A percentile compares a stretch with the other conserved stretches of the same genome.
These are phyloP conservation scores for Alternaria triticina DNA, from an alignment of 2,329 filamentous ascomycete genomes.

Conservation along the genomic window DNA sequence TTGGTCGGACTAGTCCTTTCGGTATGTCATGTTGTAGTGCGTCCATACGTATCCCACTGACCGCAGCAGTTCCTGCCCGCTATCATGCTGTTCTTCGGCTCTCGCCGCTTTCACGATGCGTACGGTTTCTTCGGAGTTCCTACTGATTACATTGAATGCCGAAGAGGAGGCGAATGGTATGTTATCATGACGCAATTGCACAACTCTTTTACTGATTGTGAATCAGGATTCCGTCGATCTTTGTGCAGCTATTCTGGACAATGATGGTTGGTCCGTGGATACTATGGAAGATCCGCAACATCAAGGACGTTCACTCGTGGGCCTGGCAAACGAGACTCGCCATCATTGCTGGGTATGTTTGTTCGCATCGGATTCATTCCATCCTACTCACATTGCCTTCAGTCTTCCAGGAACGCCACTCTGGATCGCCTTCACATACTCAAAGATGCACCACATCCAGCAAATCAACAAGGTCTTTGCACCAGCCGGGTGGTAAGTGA, in stretches of 20 bases:
- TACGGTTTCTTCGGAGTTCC: constrained; percentile 62
- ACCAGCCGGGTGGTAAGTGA: constrained; percentile 45
- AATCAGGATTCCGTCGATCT: constrained; percentile 44
- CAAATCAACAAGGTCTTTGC: constrained; percentile 41
- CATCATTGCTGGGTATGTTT: constrained; percentile 44
- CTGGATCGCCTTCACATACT: constrained; percentile 48
- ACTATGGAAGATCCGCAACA: constrained; percentile 46
- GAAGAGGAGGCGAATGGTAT: constrained; percentile 70
- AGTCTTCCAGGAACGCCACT: constrained; percentile 47
- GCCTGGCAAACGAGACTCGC: constrained; percentile 49
- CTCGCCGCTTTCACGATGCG: constrained; percentile 66
- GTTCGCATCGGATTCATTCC: neutral
- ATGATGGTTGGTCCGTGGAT: constrained; percentile 47
- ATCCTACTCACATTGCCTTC: constrained; percentile 22
- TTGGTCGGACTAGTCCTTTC: constrained; percentile 37
- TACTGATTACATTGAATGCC: constrained; percentile 51
- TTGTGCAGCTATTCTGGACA: constrained; percentile 48
- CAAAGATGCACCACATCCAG: constrained; percentile 26
- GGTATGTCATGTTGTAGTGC: constrained; percentile 21
- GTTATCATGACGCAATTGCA: constrained; percentile 2
- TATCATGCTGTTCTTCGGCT: constrained; percentile 66
- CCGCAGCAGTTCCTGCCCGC: constrained; percentile 61
- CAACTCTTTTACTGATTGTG: constrained; percentile 9
- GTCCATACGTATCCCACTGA: constrained; percentile 17
- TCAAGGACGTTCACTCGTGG: constrained; percentile 48